phyloP scores from a whole-genome alignment of 495 filamentous ascomycete species.

The Podospora anserina region DNA sequence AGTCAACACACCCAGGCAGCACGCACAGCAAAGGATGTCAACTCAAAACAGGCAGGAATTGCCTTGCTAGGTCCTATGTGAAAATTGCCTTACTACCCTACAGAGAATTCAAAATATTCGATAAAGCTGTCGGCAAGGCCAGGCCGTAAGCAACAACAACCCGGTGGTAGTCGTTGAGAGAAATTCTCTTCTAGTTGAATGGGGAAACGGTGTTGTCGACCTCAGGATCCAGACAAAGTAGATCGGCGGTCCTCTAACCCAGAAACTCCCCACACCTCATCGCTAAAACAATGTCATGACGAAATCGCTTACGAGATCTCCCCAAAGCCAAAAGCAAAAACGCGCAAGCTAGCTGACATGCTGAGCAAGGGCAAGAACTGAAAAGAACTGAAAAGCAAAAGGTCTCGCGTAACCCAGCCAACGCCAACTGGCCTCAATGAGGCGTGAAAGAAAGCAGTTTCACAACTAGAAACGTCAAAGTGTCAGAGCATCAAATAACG shows the following conservation, averaged over 20 bases:
- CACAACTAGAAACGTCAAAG: not conserved
- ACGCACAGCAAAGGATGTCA: not conserved
- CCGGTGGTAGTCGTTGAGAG: not conserved
- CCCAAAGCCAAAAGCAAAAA: not conserved
- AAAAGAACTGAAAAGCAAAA: not conserved
- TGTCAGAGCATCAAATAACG: not conserved
- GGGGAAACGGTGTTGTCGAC: not conserved
- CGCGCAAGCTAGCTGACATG: not conserved
- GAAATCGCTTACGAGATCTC: not conserved
- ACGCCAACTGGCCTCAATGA: not conserved
- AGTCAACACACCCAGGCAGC: too few species aligned
- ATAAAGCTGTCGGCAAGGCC: not conserved
- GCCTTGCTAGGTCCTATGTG: not conserved
- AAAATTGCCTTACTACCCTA: not conserved
- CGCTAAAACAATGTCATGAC: not conserved
- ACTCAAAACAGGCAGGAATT: not conserved
- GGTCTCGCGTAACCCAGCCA: not conserved
- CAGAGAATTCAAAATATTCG: not conserved
- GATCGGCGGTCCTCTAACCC: not conserved
- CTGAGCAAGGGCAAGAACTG: not conserved
- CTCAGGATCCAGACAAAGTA: not conserved
- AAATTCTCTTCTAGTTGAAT: not conserved
- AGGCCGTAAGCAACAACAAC: not conserved
- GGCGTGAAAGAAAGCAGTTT: not conserved
- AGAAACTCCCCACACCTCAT: not conserved